Conservation (phyloP, 2,329 filamentous ascomycete genomes). For the Colletotrichum destructivum region DNA sequence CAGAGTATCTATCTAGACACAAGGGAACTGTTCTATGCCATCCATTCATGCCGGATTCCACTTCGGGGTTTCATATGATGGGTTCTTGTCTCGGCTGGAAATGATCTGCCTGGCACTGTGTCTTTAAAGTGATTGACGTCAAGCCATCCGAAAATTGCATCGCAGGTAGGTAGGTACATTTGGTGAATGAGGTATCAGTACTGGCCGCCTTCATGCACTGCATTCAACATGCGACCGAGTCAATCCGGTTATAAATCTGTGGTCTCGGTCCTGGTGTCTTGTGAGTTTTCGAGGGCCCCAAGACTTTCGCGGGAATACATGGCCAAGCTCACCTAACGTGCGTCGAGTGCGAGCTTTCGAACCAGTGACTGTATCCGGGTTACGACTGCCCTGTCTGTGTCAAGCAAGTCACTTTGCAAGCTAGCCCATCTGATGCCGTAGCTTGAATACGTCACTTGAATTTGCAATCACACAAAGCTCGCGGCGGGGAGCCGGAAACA, state of each 20-base stretch:
- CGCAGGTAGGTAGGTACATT: not conserved
- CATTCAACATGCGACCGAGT: not conserved
- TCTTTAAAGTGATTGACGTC: no score
- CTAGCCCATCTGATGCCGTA: not conserved
- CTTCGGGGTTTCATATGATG: no score
- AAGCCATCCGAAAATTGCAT: not conserved
- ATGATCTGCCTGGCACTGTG: not conserved
- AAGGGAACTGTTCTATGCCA: not conserved
- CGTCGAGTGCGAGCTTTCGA: not conserved
- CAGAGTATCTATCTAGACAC: no score
- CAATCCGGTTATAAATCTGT: not conserved
- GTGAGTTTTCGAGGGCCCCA: not conserved
- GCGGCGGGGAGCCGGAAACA: no score
- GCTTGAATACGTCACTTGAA: not conserved
- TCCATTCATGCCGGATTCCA: no score
- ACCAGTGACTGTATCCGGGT: not conserved
- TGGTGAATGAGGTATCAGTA: not conserved
- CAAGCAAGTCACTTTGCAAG: not conserved
- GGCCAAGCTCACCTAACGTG: not conserved
- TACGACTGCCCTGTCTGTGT: not conserved
- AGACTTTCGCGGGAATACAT: not conserved
- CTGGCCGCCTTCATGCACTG: not conserved
- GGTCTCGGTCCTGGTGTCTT: not conserved
- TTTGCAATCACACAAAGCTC: not conserved
- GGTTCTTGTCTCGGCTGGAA: not conserved